Percentiles rank a stretch among this genome's conserved stretches.
These are phyloP conservation scores for Cicer pinnatifidum DNA, from an alignment of 306 rosid species.

Conservation along the genomic window DNA sequence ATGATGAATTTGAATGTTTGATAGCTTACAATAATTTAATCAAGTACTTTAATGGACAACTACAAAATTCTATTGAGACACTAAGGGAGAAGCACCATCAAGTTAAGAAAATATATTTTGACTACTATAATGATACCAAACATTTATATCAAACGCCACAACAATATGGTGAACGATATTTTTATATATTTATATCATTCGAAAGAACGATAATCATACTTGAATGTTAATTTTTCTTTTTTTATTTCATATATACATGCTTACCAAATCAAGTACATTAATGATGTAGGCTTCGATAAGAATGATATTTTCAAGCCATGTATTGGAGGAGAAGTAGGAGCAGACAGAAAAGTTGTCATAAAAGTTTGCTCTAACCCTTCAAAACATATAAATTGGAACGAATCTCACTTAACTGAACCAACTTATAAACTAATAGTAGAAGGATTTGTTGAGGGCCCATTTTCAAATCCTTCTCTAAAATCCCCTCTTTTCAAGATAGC, in stretches of 20 bases:
- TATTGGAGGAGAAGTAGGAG: not conserved
- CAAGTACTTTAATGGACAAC: conserved; percentile 45
- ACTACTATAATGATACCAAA: conserved; percentile 49
- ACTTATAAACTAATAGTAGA: not conserved
- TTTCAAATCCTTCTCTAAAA: not conserved
- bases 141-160: conserved; percentile 46
- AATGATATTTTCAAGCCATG: conserved; percentile 34
- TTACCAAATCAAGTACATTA: too few relatives aligned
- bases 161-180: conserved; percentile 40
- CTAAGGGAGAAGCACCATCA: conserved; percentile 42
- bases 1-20: conserved; percentile 59
- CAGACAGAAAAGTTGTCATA: not conserved
- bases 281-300: conserved; percentile 44
- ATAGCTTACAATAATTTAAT: conserved; percentile 49
- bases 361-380: not conserved
- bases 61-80: conserved; percentile 36
- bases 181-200: not conserved
- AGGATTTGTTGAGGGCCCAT: not conserved
- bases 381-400: conserved; percentile 2
- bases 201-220: not conserved
- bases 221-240: not conserved
- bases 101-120: conserved; percentile 52
- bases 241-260: not conserved
- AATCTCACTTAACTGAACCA: not conserved
- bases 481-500: not conserved